Evolutionary conservation across 2,329 filamentous ascomycete species (phyloP).

Genomic region (Fusarium sublunatum): DNA sequence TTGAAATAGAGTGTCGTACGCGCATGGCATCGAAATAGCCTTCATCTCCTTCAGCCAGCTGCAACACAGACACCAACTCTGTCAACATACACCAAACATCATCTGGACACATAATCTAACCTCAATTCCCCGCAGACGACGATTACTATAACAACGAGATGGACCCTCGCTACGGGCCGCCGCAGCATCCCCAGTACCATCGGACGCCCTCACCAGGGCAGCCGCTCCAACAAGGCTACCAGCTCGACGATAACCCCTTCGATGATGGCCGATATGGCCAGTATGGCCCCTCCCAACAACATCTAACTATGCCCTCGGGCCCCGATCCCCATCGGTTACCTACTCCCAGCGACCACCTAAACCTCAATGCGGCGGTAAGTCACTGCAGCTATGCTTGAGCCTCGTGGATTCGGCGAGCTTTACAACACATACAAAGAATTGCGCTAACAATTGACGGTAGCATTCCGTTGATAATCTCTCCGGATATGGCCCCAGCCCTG

Average conservation of each 20-base stretch:
- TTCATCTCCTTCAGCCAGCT: conserved; percentile 1
- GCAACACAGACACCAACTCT: conserved; percentile 16
- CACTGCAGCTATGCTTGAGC: not conserved
- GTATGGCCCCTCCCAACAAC: conserved; percentile 39
- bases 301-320: conserved; percentile 47
- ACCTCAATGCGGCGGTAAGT: conserved; percentile 86
- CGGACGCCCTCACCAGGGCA: conserved; percentile 82
- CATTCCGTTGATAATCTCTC: conserved; percentile 65
- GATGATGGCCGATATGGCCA: conserved; percentile 78
- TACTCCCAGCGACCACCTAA: conserved; percentile 79
- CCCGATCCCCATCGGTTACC: conserved; percentile 53
- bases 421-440: not conserved
- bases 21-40: conserved; percentile 34
- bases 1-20: conserved; percentile 21
- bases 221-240: conserved; percentile 79
- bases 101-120: conserved; percentile 37
- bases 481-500: conserved; percentile 54
- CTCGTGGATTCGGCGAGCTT: not conserved
- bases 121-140: conserved; percentile 58
- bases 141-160: conserved; percentile 70
- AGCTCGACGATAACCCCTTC: conserved; percentile 77
- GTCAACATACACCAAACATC: conserved; percentile 9
- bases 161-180: conserved; percentile 54
- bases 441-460: conserved; percentile 47
- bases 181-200: conserved; percentile 51